Base-by-base conservation (phyloP, 495 filamentous ascomycete genomes). In the Annulohypoxylon maeteangense region DNA sequence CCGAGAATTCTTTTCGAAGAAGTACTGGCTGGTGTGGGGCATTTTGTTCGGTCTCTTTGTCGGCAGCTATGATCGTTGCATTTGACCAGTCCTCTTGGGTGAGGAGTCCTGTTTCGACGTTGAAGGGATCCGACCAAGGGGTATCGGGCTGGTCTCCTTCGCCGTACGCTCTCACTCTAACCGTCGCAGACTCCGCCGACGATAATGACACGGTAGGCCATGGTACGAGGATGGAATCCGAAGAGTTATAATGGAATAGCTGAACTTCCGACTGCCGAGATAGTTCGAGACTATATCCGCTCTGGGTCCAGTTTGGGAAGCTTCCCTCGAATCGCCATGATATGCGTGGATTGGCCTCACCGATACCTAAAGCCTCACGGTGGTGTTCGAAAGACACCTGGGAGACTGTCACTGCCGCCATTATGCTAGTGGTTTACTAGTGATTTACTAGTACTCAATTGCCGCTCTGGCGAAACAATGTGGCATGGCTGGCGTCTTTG, bases 221-320 rank as follows among this genome's bases (percentile, higher is more conserved):
- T n/a, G 82, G 84, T 0, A 87, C 80, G 1, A 86, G 80, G 11
- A 84, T 72, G 0, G 85, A 87, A 1, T 79, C 68, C 1, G 71
- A 59, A 1, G 77, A 76, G 36, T 74, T 72, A 47, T 69, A 62
- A 10, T 76, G 61, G 29, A 72, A 79, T 40, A 76, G 31, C 27
- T 74, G 70, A 25, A 61, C 36, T 47, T 73, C 34, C 1, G 50
- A 18, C 11, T 23, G 20, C 11, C 53, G 36, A 8, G 70, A 66
- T 11, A 79, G 36, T 29, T 74, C 75, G 27, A 79, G 47, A 23
- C 58, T 70, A n/a, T 79, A 79, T 25, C 62, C 54, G 34, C 65
- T 64, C 42, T 79, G 77, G 0, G 42, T 42, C 77, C 77, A 79
- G 48, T 75, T 62, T 0, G 50, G 14, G 25, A 62, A 63, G 16